Evolutionary conservation across 2,329 filamentous ascomycete species (phyloP).

Genomic region (Hypomyces rosellus): DNA sequence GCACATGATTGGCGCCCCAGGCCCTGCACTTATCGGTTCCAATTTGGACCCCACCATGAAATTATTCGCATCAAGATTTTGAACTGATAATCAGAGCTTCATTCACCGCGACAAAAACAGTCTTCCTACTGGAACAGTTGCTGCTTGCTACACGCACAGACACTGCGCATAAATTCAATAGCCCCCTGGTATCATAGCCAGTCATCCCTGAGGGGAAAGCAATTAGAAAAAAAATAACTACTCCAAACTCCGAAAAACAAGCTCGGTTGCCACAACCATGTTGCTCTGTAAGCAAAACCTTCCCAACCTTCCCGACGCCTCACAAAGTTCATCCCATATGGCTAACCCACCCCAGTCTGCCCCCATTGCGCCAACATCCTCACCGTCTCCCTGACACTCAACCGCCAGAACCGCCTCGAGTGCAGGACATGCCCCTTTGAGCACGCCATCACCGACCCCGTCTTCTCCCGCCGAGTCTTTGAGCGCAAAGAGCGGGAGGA

Average conservation of each 20-base stretch:
- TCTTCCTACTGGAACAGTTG: background rate
- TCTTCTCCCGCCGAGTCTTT: conserved; percentile 79
- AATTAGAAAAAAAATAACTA: too few relatives aligned
- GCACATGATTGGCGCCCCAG: background rate
- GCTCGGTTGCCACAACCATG: conserved; percentile 38
- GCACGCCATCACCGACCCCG: conserved; percentile 69
- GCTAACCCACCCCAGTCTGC: conserved; percentile 53
- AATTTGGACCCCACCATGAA: conserved; percentile 7
- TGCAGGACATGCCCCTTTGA: conserved; percentile 95
- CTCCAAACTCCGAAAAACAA: too few relatives aligned
- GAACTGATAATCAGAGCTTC: too few relatives aligned
- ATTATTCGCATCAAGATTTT: background rate
- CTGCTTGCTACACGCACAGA: background rate
- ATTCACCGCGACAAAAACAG: too few relatives aligned
- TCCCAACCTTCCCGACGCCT: background rate
- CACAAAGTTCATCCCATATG: background rate
- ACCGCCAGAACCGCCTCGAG: conserved; percentile 73
- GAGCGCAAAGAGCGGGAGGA: conserved; percentile 82
- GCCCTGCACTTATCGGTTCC: too few relatives aligned
- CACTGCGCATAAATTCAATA: background rate
- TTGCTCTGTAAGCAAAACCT: conserved; percentile 53
- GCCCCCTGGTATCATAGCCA: background rate
- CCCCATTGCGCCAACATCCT: conserved; percentile 79
- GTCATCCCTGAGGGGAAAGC: too few relatives aligned
- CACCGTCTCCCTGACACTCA: conserved; percentile 58